These are phyloP conservation scores for Kondoa malvinella DNA, from an alignment of 768 basidiomycete genomes.

Conservation along the genomic window DNA sequence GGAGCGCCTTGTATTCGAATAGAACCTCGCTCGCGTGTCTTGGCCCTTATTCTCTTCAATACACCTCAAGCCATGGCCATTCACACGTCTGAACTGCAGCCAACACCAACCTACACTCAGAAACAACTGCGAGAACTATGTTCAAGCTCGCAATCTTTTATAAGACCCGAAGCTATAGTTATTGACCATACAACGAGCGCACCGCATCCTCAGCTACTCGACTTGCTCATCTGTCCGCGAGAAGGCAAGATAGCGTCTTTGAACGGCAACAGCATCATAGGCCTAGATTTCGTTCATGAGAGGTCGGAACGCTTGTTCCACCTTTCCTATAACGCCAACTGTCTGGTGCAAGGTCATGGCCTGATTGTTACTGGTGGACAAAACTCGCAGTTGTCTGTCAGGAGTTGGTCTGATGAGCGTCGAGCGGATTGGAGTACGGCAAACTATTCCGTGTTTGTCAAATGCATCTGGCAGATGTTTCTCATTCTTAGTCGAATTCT, in stretches of 20 bases:
- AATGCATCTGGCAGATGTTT: neutral
- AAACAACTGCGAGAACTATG: neutral
- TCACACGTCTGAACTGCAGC: neutral
- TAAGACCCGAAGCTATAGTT: neutral
- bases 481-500: neutral
- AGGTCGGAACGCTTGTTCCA: neutral
- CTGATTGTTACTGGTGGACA: conserved; percentile 25
- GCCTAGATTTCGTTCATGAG: neutral
- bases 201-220: neutral
- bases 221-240: neutral
- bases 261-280: neutral
- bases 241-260: neutral
- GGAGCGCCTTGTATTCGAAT: no score
- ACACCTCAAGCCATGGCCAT: neutral
- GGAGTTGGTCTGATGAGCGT: neutral
- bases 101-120: neutral
- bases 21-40: no score
- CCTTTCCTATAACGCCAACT: conserved; percentile 19
- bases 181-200: neutral
- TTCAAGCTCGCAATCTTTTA: neutral
- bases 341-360: conserved; percentile 19
- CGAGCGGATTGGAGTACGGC: neutral
- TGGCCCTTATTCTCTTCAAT: no score
- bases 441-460: conserved; percentile 11
- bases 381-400: conserved; percentile 21